phyloP scores from a whole-genome alignment of 192 early-diverging fungal species.

The Diversispora epigaea region DNA sequence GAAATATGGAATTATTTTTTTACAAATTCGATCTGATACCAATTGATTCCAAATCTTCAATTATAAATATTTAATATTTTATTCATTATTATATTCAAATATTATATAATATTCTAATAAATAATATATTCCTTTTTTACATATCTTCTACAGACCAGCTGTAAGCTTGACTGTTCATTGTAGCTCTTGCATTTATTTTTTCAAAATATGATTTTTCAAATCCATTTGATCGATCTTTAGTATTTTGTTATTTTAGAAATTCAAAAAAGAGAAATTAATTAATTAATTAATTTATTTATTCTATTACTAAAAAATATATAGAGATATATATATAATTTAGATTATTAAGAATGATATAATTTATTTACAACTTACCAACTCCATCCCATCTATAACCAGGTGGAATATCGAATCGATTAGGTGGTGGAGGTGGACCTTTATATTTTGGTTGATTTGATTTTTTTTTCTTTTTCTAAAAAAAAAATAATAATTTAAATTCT shows the following conservation, averaged over 20 bases:
- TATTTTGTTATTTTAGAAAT: not conserved
- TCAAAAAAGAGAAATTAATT: too few relatives aligned
- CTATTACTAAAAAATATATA: not conserved
- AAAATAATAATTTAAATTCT: not conserved
- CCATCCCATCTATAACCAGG: constrained; percentile 73
- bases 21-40: too few relatives aligned
- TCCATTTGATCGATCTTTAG: constrained; percentile 59
- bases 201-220: constrained; percentile 57
- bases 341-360: not conserved
- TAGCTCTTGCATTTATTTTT: constrained; percentile 35
- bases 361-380: constrained; percentile 46
- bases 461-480: constrained; percentile 44
- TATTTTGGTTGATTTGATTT: constrained; percentile 48
- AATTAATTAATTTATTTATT: too few relatives aligned
- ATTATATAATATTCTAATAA: too few relatives aligned
- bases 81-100: too few relatives aligned
- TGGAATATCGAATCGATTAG: constrained; percentile 64
- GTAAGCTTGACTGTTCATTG: constrained; percentile 49
- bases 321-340: not conserved
- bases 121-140: constrained; percentile 35
- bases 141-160: constrained; percentile 65
- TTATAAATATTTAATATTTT: too few relatives aligned
- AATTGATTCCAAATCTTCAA: too few relatives aligned
- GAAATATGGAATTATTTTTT: too few relatives aligned
- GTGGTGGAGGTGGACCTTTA: constrained; percentile 56